Percentiles rank a stretch among this genome's conserved stretches.
Conservation (phyloP, 2,329 filamentous ascomycete genomes). For the Madurella fahalii region DNA sequence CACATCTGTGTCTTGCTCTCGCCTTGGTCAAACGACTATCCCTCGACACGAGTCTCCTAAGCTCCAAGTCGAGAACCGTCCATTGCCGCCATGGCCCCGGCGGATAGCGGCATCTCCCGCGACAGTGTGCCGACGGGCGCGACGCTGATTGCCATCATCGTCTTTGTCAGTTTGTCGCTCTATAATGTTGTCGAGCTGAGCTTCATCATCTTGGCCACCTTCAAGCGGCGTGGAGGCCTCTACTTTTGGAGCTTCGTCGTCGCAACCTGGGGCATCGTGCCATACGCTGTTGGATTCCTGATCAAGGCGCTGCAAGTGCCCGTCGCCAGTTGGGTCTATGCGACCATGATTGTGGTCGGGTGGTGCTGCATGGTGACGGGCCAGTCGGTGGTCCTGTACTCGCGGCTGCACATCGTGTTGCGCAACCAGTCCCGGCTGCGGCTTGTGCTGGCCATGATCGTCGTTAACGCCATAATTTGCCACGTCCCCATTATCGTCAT, state of each 20-base stretch:
- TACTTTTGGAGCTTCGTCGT: constrained; percentile 40
- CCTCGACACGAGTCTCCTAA: too few relatives aligned
- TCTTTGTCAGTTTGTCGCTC: not conserved
- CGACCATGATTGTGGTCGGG: constrained; percentile 42
- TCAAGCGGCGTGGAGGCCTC: constrained; percentile 33
- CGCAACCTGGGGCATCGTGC: constrained; percentile 33
- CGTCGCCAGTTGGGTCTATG: constrained; percentile 22
- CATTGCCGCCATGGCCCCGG: not conserved
- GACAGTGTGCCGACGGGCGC: not conserved
- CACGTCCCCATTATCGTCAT: constrained; percentile 53
- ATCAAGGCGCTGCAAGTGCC: constrained; percentile 33
- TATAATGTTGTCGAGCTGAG: constrained; percentile 34
- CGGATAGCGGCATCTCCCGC: not conserved
- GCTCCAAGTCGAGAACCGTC: too few relatives aligned
- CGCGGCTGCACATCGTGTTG: constrained; percentile 56
- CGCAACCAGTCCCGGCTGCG: constrained; percentile 46
- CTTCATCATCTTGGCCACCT: constrained; percentile 35
- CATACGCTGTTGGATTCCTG: constrained; percentile 43
- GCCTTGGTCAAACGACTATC: too few relatives aligned
- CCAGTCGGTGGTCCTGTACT: constrained; percentile 59
- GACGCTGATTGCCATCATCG: not conserved
- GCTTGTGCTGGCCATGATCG: constrained; percentile 54
- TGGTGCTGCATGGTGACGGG: constrained; percentile 59
- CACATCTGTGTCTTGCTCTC: too few relatives aligned
- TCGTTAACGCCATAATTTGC: constrained; percentile 48